phyloP scores from a whole-genome alignment of 1,284 basidiomycete genomes.

The Apiotrichum domesticum region DNA sequence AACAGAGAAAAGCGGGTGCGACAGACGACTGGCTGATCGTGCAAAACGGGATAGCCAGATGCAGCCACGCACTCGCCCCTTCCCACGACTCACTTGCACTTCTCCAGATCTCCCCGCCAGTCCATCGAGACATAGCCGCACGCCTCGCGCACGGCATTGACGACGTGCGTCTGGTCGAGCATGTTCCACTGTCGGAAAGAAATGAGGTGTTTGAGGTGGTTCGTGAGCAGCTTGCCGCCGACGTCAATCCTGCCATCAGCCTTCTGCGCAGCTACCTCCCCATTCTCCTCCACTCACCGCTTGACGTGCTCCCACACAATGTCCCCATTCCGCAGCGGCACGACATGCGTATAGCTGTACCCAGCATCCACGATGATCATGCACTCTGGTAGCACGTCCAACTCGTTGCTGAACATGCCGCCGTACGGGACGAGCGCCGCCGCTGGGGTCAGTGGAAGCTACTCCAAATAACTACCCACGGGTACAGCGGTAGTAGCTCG shows the following conservation, averaged over 20 bases:
- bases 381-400: conserved; percentile 62
- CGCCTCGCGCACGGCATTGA: conserved; percentile 79
- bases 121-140: conserved; percentile 80
- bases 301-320: conserved; percentile 73
- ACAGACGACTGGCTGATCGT: too few relatives aligned
- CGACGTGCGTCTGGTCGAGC: conserved; percentile 86
- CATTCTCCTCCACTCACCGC: conserved; percentile 51
- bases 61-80: not conserved
- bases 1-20: too few relatives aligned
- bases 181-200: conserved; percentile 96
- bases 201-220: conserved; percentile 85
- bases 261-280: not conserved
- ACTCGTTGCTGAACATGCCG: conserved; percentile 54
- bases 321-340: conserved; percentile 72
- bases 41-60: too few relatives aligned
- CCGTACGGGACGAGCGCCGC: conserved; percentile 71
- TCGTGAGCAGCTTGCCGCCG: conserved; percentile 89
- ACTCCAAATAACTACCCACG: conserved; percentile 53
- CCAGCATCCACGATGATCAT: conserved; percentile 79
- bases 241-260: conserved; percentile 66
- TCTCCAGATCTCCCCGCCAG: conserved; percentile 67
- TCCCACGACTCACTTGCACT: conserved; percentile 60
- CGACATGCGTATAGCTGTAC: conserved; percentile 84
- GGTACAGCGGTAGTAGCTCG: conserved; percentile 69
- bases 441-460: conserved; percentile 50